phyloP scores from a whole-genome alignment of 139 green algal genomes.

The Trebouxia sp. region DNA sequence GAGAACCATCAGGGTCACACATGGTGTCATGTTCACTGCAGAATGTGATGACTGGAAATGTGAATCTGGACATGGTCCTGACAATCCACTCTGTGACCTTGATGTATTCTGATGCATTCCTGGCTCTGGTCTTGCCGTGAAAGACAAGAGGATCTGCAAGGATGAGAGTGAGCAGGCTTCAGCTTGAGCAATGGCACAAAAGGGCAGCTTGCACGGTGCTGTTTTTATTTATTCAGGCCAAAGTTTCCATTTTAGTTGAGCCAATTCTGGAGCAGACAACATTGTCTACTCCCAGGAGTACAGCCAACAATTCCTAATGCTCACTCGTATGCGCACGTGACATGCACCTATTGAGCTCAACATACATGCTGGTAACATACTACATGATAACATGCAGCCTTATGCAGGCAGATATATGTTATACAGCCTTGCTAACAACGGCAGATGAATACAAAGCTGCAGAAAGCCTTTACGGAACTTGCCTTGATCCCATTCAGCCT shows the following conservation, averaged over 20 bases:
- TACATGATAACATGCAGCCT: too few relatives aligned
- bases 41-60: conserved; percentile 59
- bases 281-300: too few relatives aligned
- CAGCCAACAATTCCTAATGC: too few relatives aligned
- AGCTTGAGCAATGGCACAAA: not conserved
- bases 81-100: conserved; percentile 39
- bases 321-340: too few relatives aligned
- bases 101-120: conserved; percentile 60
- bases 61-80: conserved; percentile 42
- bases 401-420: too few relatives aligned
- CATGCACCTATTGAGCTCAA: too few relatives aligned
- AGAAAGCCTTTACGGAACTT: not conserved
- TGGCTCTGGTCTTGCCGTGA: conserved; percentile 43
- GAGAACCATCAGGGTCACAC: conserved; percentile 64
- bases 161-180: not conserved
- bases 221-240: not conserved
- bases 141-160: conserved; percentile 46
- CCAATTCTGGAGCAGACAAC: not conserved
- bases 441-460: too few relatives aligned
- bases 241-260: not conserved
- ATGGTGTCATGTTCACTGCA: conserved; percentile 68
- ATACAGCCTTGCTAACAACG: too few relatives aligned
- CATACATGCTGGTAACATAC: not conserved
- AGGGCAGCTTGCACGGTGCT: too few relatives aligned
- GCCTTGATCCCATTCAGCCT: conserved; percentile 53